Evolutionary conservation across 345 rosid genomes (phyloP).

Genomic region (Eutrema heterophyllum): DNA sequence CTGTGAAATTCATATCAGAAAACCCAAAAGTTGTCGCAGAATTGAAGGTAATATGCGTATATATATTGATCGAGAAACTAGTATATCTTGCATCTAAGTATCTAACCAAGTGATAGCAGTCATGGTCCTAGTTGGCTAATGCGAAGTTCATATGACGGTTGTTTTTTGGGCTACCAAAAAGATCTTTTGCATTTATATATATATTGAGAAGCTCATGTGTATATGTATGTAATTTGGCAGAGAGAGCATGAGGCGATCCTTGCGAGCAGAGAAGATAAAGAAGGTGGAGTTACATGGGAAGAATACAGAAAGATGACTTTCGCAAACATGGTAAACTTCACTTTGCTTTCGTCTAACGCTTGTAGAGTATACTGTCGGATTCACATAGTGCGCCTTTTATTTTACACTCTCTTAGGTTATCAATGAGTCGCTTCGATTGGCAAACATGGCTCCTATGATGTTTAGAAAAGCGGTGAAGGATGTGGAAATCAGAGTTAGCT

Average conservation of each 20-base stretch:
- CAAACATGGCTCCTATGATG: slow-evolving; percentile 34
- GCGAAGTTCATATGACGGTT: too few relatives aligned
- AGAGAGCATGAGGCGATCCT: slow-evolving; percentile 40
- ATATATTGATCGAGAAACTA: neutral
- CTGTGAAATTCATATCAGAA: slow-evolving; percentile 23
- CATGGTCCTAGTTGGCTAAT: neutral
- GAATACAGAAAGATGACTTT: slow-evolving; percentile 32
- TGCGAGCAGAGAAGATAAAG: slow-evolving; percentile 10
- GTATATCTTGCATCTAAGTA: neutral
- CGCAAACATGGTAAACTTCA: slow-evolving; percentile 28
- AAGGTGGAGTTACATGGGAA: slow-evolving; percentile 23
- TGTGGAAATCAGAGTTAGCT: slow-evolving; percentile 33
- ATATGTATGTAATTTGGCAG: slow-evolving; percentile 18
- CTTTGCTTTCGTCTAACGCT: neutral
- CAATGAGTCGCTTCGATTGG: slow-evolving; percentile 41
- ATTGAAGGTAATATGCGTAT: slow-evolving; percentile 13
- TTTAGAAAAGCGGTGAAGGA: slow-evolving; percentile 37
- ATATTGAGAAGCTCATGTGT: neutral
- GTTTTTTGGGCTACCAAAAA: neutral
- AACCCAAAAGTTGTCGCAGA: slow-evolving; percentile 29
- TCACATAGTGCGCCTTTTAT: neutral
- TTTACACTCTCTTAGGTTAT: slow-evolving; percentile 31
- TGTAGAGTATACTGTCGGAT: neutral
- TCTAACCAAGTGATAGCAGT: neutral
- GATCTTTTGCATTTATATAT: neutral